Percentiles rank a stretch among this genome's conserved stretches.
Conservation (phyloP, 306 rosid genomes). For the Cucurbita pepo region DNA sequence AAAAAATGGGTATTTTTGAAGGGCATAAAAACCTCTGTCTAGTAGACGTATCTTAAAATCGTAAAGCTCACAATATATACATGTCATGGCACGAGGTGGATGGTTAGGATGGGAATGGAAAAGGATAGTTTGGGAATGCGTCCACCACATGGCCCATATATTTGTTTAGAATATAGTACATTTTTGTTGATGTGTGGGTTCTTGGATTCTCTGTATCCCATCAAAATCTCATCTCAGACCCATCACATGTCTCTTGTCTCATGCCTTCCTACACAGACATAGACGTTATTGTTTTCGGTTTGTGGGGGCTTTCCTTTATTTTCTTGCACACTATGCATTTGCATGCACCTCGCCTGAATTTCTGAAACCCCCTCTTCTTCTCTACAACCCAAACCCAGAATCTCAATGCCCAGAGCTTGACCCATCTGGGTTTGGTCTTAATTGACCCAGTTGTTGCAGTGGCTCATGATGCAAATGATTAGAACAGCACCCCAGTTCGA, state of each 20-base stretch:
- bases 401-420: background rate
- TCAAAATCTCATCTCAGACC: conserved; percentile 2
- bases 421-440: too few species aligned
- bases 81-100: too few species aligned
- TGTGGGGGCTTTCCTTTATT: background rate
- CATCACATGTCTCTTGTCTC: conserved; percentile 6
- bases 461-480: background rate
- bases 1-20: too few species aligned
- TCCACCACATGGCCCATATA: background rate
- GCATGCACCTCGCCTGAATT: too few species aligned
- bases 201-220: background rate
- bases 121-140: background rate
- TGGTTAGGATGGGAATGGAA: background rate
- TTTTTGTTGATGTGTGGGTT: background rate
- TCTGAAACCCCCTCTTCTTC: background rate
- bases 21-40: too few species aligned
- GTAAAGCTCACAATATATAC: too few species aligned
- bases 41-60: too few species aligned
- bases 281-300: background rate
- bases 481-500: background rate
- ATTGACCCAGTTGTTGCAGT: too few species aligned
- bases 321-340: too few species aligned
- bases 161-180: background rate
- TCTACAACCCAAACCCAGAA: background rate
- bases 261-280: background rate